These are phyloP conservation scores for Discostella stelligera DNA, from an alignment of 352 stramenopile genomes.

Conservation along the genomic window DNA sequence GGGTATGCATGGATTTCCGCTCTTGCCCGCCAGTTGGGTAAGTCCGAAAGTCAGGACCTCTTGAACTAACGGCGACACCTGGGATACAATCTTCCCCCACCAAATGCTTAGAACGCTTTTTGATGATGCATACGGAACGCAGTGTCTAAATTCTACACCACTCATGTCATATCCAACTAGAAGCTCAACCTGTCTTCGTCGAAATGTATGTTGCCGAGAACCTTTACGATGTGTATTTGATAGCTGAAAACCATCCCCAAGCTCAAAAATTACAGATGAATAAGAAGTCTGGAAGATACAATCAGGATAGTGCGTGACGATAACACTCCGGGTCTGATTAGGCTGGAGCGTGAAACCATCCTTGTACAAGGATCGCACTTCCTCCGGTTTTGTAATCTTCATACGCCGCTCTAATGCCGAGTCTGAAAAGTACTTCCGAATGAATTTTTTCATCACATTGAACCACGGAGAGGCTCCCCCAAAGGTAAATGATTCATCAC, in stretches of 20 bases:
- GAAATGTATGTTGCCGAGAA: slow-evolving; percentile 48
- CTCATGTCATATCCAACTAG: slow-evolving; percentile 70
- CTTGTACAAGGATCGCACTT: slow-evolving; percentile 27
- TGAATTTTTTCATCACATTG: slow-evolving; percentile 7
- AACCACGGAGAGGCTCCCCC: slow-evolving; percentile 23
- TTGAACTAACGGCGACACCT: slow-evolving; percentile 26
- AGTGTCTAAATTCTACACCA: slow-evolving; percentile 39
- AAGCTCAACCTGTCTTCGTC: slow-evolving; percentile 52
- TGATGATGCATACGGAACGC: slow-evolving; percentile 46
- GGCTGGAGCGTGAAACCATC: slow-evolving; percentile 66
- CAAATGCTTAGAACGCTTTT: slow-evolving; percentile 18
- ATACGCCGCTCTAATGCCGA: neutral
- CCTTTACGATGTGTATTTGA: slow-evolving; percentile 11
- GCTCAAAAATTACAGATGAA: slow-evolving; percentile 66
- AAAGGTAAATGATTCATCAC: slow-evolving; percentile 17
- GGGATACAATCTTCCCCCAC: slow-evolving; percentile 37
- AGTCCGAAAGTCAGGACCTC: slow-evolving; percentile 44
- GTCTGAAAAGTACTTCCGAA: neutral
- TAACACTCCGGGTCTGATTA: slow-evolving; percentile 70
- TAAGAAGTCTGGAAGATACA: slow-evolving; percentile 72
- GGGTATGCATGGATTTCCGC: slow-evolving; percentile 31
- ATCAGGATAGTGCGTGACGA: slow-evolving; percentile 65
- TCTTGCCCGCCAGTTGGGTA: slow-evolving; percentile 17
- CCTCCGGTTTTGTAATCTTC: neutral
- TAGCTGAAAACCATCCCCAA: slow-evolving; percentile 14